Conservation (phyloP, 73 alveolate genomes). For the Paramecium primaurelia region DNA sequence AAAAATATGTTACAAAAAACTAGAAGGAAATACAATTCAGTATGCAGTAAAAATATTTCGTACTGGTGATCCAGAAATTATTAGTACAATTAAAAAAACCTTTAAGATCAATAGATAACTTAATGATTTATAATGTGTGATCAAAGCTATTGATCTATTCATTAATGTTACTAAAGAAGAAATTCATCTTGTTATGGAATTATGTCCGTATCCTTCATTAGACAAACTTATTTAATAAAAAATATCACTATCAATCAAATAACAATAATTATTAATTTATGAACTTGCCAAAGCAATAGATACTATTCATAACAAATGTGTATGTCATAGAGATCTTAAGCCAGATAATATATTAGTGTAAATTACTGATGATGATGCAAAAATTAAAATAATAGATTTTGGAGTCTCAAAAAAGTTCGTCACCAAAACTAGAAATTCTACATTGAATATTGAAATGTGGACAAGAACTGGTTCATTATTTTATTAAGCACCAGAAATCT, state of each 20-base stretch:
- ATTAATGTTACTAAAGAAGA: conserved; percentile 9
- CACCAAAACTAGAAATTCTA: background rate
- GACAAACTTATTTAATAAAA: background rate
- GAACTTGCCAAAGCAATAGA: conserved; percentile 53
- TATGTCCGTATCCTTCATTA: background rate
- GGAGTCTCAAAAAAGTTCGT: conserved; percentile 24
- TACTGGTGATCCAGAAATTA: conserved; percentile 35
- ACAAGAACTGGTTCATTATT: conserved; percentile 28
- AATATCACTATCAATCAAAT: background rate
- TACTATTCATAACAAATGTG: conserved; percentile 62
- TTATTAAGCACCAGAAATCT: conserved; percentile 44
- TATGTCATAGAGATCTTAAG: conserved; percentile 69
- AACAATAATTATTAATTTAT: background rate
- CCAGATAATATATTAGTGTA: conserved; percentile 65
- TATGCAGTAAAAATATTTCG: conserved; percentile 35
- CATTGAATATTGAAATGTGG: conserved; percentile 5
- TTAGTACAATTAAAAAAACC: conserved; percentile 9
- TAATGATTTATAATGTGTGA: background rate
- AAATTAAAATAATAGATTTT: background rate
- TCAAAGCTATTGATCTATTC: conserved; percentile 18
- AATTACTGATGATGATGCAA: background rate
- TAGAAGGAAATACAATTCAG: background rate
- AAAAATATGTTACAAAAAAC: background rate
- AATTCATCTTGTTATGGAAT: conserved; percentile 44
- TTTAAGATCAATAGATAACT: background rate